Evolutionary conservation across 768 basidiomycete genomes (phyloP).

Genomic region (Nidularia pulvinata): DNA sequence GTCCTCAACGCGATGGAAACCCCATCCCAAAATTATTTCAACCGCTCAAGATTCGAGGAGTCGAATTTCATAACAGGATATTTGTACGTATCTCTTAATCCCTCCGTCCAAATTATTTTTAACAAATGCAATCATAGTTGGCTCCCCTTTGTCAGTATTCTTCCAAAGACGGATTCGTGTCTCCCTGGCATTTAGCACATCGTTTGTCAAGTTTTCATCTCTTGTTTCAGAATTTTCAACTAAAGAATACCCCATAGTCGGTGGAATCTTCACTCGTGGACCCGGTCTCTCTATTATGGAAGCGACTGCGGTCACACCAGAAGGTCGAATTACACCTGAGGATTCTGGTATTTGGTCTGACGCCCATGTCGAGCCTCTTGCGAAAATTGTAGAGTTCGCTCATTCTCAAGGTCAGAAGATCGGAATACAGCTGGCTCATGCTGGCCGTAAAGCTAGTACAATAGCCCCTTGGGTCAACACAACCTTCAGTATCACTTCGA

Average conservation of each 20-base stretch:
- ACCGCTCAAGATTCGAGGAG: conserved; percentile 36
- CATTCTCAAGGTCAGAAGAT: conserved; percentile 71
- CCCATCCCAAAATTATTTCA: conserved; percentile 28
- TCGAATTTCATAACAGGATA: conserved; percentile 34
- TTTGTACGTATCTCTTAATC: conserved; percentile 21
- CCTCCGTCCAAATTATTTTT: neutral
- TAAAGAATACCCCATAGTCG: neutral
- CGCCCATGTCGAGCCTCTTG: conserved; percentile 68
- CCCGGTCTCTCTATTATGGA: conserved; percentile 72
- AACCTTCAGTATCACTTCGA: conserved; percentile 29
- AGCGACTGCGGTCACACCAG: conserved; percentile 72
- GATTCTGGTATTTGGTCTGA: conserved; percentile 81
- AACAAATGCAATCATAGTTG: conserved; percentile 11
- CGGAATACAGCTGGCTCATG: conserved; percentile 82
- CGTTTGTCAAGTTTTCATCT: conserved; percentile 5
- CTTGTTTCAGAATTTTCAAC: neutral
- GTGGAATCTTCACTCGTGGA: conserved; percentile 66
- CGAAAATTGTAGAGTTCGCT: conserved; percentile 72
- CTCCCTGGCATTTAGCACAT: conserved; percentile 85
- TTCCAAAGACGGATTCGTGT: conserved; percentile 69
- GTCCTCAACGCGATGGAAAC: conserved; percentile 30
- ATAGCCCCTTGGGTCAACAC: conserved; percentile 66
- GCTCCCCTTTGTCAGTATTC: conserved; percentile 88
- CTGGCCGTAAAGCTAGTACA: conserved; percentile 69
- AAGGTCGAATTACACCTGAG: conserved; percentile 77